Conservation (phyloP, 305 asterid species). For the Rubia peregrina region DNA sequence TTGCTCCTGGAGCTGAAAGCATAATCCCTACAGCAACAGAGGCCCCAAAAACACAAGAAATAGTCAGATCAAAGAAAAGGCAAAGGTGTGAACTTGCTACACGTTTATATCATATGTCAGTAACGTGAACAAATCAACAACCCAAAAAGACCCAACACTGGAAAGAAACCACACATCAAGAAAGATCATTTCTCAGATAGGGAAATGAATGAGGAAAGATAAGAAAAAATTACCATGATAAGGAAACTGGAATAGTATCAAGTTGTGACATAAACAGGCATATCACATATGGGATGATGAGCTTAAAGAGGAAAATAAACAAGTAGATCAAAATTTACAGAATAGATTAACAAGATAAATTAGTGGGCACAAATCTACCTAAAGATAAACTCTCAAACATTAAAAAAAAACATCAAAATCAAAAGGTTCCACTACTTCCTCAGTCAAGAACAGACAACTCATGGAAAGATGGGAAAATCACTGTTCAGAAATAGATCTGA, state of each 20-base stretch:
- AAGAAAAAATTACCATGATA: neutral
- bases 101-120: constrained; percentile 24
- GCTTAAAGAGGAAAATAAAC: constrained; percentile 13
- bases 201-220: constrained; percentile 8
- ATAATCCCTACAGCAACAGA: constrained; percentile 60
- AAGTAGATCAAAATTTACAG: constrained; percentile 7
- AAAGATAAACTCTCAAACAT: neutral
- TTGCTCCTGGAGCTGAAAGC: constrained; percentile 57
- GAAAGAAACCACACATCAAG: constrained; percentile 6
- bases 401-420: constrained; percentile 8
- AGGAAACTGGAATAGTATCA: constrained; percentile 1
- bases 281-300: constrained; percentile 12
- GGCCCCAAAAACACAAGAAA: neutral
- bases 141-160: constrained; percentile 1
- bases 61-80: neutral
- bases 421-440: constrained; percentile 9
- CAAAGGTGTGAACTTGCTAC: neutral
- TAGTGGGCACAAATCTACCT: constrained; percentile 7
- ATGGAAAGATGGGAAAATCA: neutral
- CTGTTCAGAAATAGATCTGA: constrained; percentile 37
- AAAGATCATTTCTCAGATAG: constrained; percentile 9
- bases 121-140: constrained; percentile 8
- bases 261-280: constrained; percentile 2
- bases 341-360: constrained; percentile 8
- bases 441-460: constrained; percentile 19